Conservation (phyloP, 2,329 filamentous ascomycete species). For the Aspergillus caelatus region DNA sequence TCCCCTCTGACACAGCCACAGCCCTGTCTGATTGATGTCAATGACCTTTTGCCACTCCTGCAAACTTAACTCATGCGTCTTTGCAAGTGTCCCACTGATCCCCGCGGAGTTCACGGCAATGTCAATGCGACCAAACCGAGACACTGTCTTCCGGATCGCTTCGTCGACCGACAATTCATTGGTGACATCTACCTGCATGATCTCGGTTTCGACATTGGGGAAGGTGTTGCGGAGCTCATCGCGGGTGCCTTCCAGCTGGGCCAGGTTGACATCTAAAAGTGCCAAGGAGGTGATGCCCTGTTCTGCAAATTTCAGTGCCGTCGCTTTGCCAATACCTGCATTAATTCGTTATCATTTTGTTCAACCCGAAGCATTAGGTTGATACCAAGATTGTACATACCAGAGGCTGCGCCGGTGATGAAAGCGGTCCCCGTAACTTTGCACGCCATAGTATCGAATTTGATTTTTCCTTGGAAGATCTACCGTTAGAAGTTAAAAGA, state of each 20-base stretch:
- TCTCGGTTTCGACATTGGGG: slow-evolving; percentile 46
- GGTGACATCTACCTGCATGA: slow-evolving; percentile 52
- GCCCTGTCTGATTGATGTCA: slow-evolving; percentile 58
- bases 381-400: slow-evolving; percentile 14
- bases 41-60: slow-evolving; percentile 56
- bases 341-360: neutral
- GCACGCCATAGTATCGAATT: slow-evolving; percentile 11
- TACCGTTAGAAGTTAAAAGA: neutral
- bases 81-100: slow-evolving; percentile 45
- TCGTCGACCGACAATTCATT: slow-evolving; percentile 47
- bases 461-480: neutral
- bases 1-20: slow-evolving; percentile 61
- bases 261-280: slow-evolving; percentile 54
- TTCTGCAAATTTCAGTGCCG: slow-evolving; percentile 51
- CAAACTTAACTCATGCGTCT: slow-evolving; percentile 51
- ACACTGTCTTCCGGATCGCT: slow-evolving; percentile 46
- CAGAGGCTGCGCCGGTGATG: slow-evolving; percentile 30
- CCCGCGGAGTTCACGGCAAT: slow-evolving; percentile 61
- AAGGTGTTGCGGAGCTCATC: slow-evolving; percentile 37
- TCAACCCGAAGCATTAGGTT: neutral
- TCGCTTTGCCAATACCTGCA: slow-evolving; percentile 57
- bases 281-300: slow-evolving; percentile 53
- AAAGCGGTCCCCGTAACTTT: slow-evolving; percentile 30
- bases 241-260: slow-evolving; percentile 36
- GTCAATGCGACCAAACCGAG: slow-evolving; percentile 57